Conservation (phyloP, 2,329 filamentous ascomycete genomes). For the Claviceps sorghi region DNA sequence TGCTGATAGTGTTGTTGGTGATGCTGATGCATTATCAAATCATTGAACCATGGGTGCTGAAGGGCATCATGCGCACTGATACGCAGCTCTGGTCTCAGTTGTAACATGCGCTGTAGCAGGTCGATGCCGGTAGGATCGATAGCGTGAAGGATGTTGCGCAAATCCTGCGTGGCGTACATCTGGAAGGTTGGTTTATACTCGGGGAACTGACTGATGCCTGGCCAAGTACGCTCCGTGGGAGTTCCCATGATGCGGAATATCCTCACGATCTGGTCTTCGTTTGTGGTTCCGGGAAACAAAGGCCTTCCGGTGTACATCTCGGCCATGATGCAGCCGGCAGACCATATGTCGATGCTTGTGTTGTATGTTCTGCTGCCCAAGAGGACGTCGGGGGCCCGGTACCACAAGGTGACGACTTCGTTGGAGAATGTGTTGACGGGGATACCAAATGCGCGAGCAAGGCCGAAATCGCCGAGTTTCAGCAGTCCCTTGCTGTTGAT, state of each 20-base stretch:
- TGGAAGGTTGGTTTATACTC: slow-evolving; percentile 96
- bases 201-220: slow-evolving; percentile 85
- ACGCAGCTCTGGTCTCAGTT: slow-evolving; percentile 79
- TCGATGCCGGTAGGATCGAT: slow-evolving; percentile 81
- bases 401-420: slow-evolving; percentile 95
- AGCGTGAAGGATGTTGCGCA: slow-evolving; percentile 74
- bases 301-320: slow-evolving; percentile 97
- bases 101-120: slow-evolving; percentile 77
- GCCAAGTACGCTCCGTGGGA: slow-evolving; percentile 88
- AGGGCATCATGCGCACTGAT: slow-evolving; percentile 79
- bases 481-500: slow-evolving; percentile 85
- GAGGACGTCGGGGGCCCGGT: slow-evolving; percentile 88
- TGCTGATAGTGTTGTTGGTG: slow-evolving; percentile 23
- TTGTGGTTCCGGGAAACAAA: slow-evolving; percentile 92
- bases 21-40: slow-evolving; percentile 46
- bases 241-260: slow-evolving; percentile 99
- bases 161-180: slow-evolving; percentile 83
- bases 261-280: slow-evolving; percentile 91
- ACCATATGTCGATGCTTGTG: slow-evolving; percentile 99
- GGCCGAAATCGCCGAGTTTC: slow-evolving; percentile 88
- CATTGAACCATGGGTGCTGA: slow-evolving; percentile 83
- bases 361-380: slow-evolving; percentile 93
- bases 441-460: slow-evolving; percentile 89
- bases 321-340: slow-evolving; percentile 97
- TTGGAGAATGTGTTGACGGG: slow-evolving; percentile 97